Conservation (phyloP, 2,329 filamentous ascomycete species). For the Monilinia fructigena region DNA sequence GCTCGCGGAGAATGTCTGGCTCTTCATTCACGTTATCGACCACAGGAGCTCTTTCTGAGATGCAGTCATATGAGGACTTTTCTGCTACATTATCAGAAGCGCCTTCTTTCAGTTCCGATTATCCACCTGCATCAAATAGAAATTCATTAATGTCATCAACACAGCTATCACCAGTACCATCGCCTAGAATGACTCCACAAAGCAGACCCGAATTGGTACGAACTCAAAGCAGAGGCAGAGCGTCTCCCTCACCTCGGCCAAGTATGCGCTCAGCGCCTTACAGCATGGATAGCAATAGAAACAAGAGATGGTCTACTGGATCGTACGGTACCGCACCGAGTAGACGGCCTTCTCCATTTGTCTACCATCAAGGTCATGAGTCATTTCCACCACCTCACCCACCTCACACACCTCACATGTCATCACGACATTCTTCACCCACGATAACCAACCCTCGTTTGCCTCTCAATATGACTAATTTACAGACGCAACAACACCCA, state of each 20-base stretch:
- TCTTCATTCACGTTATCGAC: conserved; percentile 74
- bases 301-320: conserved; percentile 76
- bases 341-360: conserved; percentile 58
- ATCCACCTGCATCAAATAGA: conserved; percentile 63
- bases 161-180: conserved; percentile 70
- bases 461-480: conserved; percentile 48
- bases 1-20: conserved; percentile 65
- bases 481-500: conserved; percentile 56
- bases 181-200: conserved; percentile 64
- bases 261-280: conserved; percentile 69
- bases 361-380: conserved; percentile 62
- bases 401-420: conserved; percentile 56
- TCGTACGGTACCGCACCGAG: conserved; percentile 61
- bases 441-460: conserved; percentile 49
- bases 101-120: conserved; percentile 65
- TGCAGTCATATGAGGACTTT: conserved; percentile 70
- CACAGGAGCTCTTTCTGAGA: conserved; percentile 62
- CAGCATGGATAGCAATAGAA: conserved; percentile 62
- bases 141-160: conserved; percentile 71
- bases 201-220: conserved; percentile 60
- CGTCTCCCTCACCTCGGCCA: conserved; percentile 69
- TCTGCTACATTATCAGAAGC: conserved; percentile 65
- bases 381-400: conserved; percentile 52
- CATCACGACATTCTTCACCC: conserved; percentile 51
- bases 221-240: conserved; percentile 65